Evolutionary conservation across 73 alveolate species (phyloP).

Genomic region (Paramecium sonneborni): DNA sequence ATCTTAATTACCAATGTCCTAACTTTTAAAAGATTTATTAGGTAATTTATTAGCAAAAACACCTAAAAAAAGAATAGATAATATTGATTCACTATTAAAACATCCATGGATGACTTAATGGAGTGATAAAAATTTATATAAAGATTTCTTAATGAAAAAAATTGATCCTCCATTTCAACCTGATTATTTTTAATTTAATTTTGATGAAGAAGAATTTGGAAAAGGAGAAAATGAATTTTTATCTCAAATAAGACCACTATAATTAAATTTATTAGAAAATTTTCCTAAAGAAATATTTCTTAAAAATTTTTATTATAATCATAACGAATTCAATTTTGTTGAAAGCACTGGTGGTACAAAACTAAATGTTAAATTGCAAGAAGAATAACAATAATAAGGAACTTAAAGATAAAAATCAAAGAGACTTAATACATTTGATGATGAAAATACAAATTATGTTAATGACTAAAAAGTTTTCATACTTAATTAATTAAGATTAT

Average conservation of each 20-base stretch:
- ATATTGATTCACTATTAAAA: slow-evolving; percentile 15
- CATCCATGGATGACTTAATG: slow-evolving; percentile 53
- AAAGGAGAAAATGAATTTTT: slow-evolving; percentile 62
- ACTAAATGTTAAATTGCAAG: not conserved
- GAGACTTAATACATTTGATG: not conserved
- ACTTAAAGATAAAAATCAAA: slow-evolving; percentile 30
- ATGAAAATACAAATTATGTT: not conserved
- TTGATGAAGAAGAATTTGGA: slow-evolving; percentile 63
- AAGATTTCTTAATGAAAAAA: slow-evolving; percentile 10
- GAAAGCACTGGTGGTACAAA: slow-evolving; percentile 45
- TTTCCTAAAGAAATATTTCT: slow-evolving; percentile 17
- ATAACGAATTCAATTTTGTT: not conserved
- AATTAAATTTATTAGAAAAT: slow-evolving; percentile 7
- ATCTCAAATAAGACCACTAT: not conserved
- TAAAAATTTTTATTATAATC: slow-evolving; percentile 20
- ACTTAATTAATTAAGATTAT: not conserved
- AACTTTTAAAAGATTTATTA: slow-evolving; percentile 7
- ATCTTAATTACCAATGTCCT: slow-evolving; percentile 15
- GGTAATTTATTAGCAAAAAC: slow-evolving; percentile 34
- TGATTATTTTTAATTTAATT: slow-evolving; percentile 42
- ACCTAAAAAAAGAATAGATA: slow-evolving; percentile 54
- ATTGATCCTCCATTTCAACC: slow-evolving; percentile 58
- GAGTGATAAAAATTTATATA: slow-evolving; percentile 27
- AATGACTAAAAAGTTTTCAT: not conserved
- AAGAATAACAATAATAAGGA: not conserved